Conservation (phyloP, 257 asterid species). For the Nicotiana otophora region DNA sequence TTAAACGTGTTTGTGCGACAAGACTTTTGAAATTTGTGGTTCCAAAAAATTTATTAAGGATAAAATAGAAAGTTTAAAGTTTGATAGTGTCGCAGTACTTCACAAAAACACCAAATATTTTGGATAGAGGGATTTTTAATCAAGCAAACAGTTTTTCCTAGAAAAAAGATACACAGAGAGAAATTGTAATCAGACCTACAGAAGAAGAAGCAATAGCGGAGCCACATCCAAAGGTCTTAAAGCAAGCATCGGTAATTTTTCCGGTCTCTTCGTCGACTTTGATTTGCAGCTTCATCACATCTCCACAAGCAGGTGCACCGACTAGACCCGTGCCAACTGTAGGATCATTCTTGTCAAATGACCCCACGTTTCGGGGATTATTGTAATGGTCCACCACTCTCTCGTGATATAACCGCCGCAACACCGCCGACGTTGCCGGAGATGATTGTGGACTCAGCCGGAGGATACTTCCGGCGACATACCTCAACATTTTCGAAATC, state of each 20-base stretch:
- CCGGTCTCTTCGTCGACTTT: conserved; percentile 69
- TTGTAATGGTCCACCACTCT: conserved; percentile 89
- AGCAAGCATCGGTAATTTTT: conserved; percentile 79
- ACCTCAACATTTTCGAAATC: conserved; percentile 47
- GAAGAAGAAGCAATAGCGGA: conserved; percentile 92
- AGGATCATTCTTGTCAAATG: conserved; percentile 76
- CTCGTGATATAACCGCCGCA: conserved; percentile 60
- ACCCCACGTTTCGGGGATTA: conserved; percentile 84
- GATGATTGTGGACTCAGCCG: conserved; percentile 20
- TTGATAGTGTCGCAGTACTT: too few relatives aligned
- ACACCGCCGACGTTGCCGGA: conserved; percentile 16
- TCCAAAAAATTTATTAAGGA: too few relatives aligned
- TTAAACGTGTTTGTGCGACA: too few relatives aligned
- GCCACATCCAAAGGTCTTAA: conserved; percentile 86
- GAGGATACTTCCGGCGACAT: conserved; percentile 23
- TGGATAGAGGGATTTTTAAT: too few relatives aligned
- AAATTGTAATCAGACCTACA: conserved; percentile 41
- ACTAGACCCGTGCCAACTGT: conserved; percentile 78
- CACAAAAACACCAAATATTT: too few relatives aligned
- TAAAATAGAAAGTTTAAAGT: too few relatives aligned
- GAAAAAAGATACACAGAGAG: background rate
- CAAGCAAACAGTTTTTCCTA: background rate
- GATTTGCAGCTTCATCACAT: conserved; percentile 85
- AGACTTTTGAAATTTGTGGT: too few relatives aligned
- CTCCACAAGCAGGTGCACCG: conserved; percentile 96